Percentiles rank a stretch among this genome's conserved stretches.
These are phyloP conservation scores for Leccinum ochraceum DNA, from an alignment of 768 basidiomycete species.

Conservation along the genomic window DNA sequence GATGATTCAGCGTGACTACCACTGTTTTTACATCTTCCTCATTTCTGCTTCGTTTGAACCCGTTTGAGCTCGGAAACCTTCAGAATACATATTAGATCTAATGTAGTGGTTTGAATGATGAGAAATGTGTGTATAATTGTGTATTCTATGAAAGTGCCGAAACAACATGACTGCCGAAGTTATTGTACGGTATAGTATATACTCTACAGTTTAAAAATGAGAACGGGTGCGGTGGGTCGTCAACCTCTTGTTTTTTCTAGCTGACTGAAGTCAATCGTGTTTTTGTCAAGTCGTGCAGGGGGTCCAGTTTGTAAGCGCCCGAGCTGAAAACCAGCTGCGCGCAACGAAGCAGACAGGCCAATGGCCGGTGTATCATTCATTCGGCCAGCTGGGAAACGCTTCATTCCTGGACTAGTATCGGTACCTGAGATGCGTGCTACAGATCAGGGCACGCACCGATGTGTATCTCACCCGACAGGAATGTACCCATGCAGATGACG, in stretches of 20 bases:
- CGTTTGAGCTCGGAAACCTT: constrained; percentile 9
- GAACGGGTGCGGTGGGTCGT: constrained; percentile 66
- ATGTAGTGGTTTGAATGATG: no score
- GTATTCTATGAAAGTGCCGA: no score
- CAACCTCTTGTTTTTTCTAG: constrained; percentile 66
- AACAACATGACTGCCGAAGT: no score
- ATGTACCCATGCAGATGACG: constrained; percentile 90
- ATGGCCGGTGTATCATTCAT: constrained; percentile 69
- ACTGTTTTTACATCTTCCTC: no score
- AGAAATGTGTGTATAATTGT: no score
- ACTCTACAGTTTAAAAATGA: constrained; percentile 71
- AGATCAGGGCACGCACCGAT: constrained; percentile 52
- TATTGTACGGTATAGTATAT: constrained; percentile 35
- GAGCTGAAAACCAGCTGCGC: constrained; percentile 74
- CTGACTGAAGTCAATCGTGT: constrained; percentile 66
- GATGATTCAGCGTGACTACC: no score
- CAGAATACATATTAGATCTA: no score
- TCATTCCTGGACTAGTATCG: constrained; percentile 49
- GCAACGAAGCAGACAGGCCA: constrained; percentile 77
- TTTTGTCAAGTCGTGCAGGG: constrained; percentile 73
- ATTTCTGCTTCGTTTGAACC: no score
- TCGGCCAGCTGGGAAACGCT: constrained; percentile 76
- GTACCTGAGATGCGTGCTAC: neutral
- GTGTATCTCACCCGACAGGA: constrained; percentile 89
- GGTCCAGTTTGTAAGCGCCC: constrained; percentile 87